phyloP scores from a whole-genome alignment of 2,329 filamentous ascomycete species.

The Fusarium brachygibbosum region DNA sequence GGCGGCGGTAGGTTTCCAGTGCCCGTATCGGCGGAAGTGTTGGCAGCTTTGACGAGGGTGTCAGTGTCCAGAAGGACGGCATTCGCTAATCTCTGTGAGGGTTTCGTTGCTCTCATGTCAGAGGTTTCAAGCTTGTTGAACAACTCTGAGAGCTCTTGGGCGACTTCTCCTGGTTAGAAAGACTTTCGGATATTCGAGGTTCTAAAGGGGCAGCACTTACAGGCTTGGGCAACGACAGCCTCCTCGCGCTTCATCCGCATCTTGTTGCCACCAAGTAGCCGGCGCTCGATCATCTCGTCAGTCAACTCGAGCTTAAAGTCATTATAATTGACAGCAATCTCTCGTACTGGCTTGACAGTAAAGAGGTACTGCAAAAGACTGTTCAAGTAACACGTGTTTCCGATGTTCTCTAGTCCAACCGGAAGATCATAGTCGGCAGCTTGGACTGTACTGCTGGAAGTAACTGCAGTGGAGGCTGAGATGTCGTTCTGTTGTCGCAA shows the following conservation, averaged over 20 bases:
- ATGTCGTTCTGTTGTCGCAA: conserved; percentile 47
- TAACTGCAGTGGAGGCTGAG: conserved; percentile 25
- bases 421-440: conserved; percentile 70
- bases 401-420: conserved; percentile 91
- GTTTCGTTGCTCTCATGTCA: conserved; percentile 72
- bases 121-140: conserved; percentile 79
- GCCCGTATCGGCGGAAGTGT: conserved; percentile 46
- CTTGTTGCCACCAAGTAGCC: conserved; percentile 79
- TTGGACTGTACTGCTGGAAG: background rate
- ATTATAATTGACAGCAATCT: conserved; percentile 84
- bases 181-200: background rate
- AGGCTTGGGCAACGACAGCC: conserved; percentile 77
- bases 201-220: conserved; percentile 66
- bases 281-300: conserved; percentile 72
- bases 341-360: conserved; percentile 83
- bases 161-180: conserved; percentile 67
- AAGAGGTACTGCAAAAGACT: conserved; percentile 97
- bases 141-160: conserved; percentile 77
- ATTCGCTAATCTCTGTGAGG: conserved; percentile 82
- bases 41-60: conserved; percentile 53
- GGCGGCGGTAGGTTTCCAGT: conserved; percentile 58
- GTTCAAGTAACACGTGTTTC: conserved; percentile 98
- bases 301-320: conserved; percentile 76
- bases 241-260: conserved; percentile 66
- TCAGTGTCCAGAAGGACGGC: conserved; percentile 76